Conservation (phyloP, 1,284 basidiomycete genomes). For the Sporisorium graminicola region DNA sequence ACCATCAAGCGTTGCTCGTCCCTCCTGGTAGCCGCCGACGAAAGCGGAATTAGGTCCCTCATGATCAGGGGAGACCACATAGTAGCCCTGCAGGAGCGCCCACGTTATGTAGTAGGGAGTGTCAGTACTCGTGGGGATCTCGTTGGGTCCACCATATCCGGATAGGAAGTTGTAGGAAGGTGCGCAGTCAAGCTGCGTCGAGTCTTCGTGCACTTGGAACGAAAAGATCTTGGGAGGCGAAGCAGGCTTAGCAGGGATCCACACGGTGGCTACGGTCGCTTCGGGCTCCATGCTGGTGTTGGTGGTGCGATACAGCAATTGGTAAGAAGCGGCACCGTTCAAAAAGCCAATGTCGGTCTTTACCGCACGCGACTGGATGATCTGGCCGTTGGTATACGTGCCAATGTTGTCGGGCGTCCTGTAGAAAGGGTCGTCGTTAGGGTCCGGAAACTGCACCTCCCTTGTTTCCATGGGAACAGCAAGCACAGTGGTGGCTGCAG, state of each 20-base stretch:
- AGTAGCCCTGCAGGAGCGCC: slow-evolving; percentile 58
- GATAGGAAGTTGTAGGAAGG: slow-evolving; percentile 41
- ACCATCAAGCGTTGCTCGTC: slow-evolving; percentile 54
- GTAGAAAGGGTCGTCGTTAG: slow-evolving; percentile 56
- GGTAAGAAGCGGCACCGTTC: slow-evolving; percentile 44
- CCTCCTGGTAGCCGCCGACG: slow-evolving; percentile 55
- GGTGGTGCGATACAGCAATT: slow-evolving; percentile 56
- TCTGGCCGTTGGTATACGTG: slow-evolving; percentile 38
- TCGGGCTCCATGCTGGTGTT: slow-evolving; percentile 24
- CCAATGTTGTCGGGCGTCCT: slow-evolving; percentile 24
- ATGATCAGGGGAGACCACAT: slow-evolving; percentile 62
- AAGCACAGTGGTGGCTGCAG: slow-evolving; percentile 14
- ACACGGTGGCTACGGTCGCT: slow-evolving; percentile 54
- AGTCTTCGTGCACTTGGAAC: slow-evolving; percentile 53
- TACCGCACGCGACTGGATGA: slow-evolving; percentile 40
- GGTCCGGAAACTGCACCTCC: slow-evolving; percentile 27
- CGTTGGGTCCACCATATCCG: too few species aligned
- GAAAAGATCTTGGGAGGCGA: slow-evolving; percentile 52
- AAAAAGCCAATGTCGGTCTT: slow-evolving; percentile 31
- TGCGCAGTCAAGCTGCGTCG: slow-evolving; percentile 50
- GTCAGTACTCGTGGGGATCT: slow-evolving; percentile 35
- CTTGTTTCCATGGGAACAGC: slow-evolving; percentile 18
- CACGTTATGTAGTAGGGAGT: slow-evolving; percentile 45
- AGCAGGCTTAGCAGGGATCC: slow-evolving; percentile 48
- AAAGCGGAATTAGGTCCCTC: slow-evolving; percentile 49